Evolutionary conservation across 2,329 filamentous ascomycete genomes (phyloP), one percentile per base, ranked within the genome.

Genomic region (Malbranchea cinnamomea): DNA sequence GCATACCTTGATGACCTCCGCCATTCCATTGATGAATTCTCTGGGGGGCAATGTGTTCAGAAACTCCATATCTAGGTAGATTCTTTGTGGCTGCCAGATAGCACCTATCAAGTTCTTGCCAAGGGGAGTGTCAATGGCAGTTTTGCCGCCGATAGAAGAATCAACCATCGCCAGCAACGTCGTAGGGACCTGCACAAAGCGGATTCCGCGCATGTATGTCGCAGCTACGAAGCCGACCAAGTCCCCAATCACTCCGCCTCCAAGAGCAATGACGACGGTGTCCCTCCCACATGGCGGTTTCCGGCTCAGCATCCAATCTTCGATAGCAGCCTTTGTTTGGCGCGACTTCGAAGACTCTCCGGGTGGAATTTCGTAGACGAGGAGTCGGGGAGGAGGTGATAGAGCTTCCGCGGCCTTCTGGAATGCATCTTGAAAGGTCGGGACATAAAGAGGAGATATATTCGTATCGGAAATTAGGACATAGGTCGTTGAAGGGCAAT

Each of bases 11-110:
- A 94, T 70, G 17, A 98, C 87, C 60, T 98, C 89, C 15, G 87
- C 89, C 87, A 98, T 94, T 37, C 89, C 89, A 53, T 98, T 98
- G 57, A 94, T 84, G 49, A 98, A 87, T 57, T 98, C 87, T 41
- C 89, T 70, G 40, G 78, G 75, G 1, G 87, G 85, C 12, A 98
- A 64, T 1, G 84, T 92, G 50, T 92, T 82, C 32, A 98, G 65
- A 49, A 98, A 95, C 33, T 75, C 69, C 37, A 95, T 65, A 54
- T 98, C 89, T 44, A 98, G 85, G 57, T 93, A 98, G 41, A 95
- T 85, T 39, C 83, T 75, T 47, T 78, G 69, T 4, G 89, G 89
- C 53, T 98, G 89, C 85, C 87, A 95, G 57, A 98, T 95, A 19
- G 87, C 75, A 3, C 89, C 89, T 33, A 98, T 75, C 38, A 98